Conservation (phyloP, 2,329 filamentous ascomycete genomes). For the Nectriaceae sp. region DNA sequence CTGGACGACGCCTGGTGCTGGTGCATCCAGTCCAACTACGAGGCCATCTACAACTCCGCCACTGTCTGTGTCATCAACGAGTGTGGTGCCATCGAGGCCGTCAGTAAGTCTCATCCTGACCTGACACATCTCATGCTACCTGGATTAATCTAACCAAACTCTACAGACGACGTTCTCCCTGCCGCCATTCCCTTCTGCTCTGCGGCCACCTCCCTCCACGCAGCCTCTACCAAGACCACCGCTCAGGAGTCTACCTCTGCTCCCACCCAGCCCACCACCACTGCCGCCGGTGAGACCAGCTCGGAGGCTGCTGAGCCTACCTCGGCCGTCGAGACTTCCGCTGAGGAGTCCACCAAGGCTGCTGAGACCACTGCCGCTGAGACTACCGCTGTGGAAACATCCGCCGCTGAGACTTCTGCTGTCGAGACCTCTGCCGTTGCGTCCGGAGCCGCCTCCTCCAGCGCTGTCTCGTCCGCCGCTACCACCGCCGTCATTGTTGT, state of each 20-base stretch:
- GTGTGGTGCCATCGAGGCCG: slow-evolving; percentile 4
- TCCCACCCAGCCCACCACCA: neutral
- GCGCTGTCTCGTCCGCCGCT: neutral
- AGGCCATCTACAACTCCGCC: slow-evolving; percentile 27
- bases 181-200: slow-evolving; percentile 10
- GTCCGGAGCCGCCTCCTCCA: neutral
- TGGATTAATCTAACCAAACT: neutral
- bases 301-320: neutral
- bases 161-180: slow-evolving; percentile 10
- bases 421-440: neutral
- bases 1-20: slow-evolving; percentile 26
- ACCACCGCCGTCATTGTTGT: neutral
- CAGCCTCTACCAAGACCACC: neutral
- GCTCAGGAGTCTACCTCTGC: neutral
- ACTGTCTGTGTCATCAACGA: slow-evolving; percentile 29
- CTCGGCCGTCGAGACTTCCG: neutral
- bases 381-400: neutral
- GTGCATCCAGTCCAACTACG: slow-evolving; percentile 31
- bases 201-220: slow-evolving; percentile 5
- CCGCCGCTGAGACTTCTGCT: neutral
- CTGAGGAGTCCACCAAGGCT: neutral
- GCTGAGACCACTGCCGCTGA: slow-evolving; percentile 1
- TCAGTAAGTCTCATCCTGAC: slow-evolving; percentile 5
- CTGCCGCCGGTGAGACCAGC: neutral
- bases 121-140: neutral